Percentiles rank a stretch among this genome's conserved stretches.
Conservation (phyloP, 1,139 yeast species). For the Magnusiomyces paraingens region DNA sequence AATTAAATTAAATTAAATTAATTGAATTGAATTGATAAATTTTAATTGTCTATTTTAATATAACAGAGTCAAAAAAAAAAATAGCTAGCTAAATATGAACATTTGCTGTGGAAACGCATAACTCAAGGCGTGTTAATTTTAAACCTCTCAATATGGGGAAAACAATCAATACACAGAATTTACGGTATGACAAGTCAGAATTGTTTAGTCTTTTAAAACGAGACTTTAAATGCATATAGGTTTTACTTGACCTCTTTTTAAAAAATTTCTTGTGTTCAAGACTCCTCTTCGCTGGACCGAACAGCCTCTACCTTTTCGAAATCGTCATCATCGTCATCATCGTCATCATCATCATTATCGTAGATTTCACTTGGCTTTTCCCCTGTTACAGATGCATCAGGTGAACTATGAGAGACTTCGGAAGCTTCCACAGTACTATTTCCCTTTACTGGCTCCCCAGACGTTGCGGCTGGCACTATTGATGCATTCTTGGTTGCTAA, state of each 20-base stretch:
- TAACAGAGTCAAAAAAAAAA: neutral
- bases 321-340: too few relatives aligned
- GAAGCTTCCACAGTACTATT: too few relatives aligned
- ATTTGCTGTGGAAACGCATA: neutral
- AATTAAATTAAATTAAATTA: neutral
- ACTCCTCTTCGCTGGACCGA: neutral
- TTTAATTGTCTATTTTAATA: neutral
- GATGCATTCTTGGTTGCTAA: constrained; percentile 5
- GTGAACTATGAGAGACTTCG: too few relatives aligned
- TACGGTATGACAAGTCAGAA: too few relatives aligned
- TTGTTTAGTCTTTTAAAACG: neutral
- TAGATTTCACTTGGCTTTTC: too few relatives aligned
- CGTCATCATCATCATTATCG: too few relatives aligned
- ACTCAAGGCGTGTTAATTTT: neutral
- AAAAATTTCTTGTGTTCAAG: neutral
- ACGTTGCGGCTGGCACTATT: too few relatives aligned
- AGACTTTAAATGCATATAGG: neutral
- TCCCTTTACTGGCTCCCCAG: neutral
- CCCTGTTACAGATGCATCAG: too few relatives aligned
- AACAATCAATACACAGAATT: neutral
- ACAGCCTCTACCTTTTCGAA: too few relatives aligned
- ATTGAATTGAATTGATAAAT: neutral
- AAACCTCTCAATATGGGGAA: neutral
- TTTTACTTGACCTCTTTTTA: neutral
- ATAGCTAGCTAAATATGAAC: neutral